These are phyloP conservation scores for Phaeolepiota aurea DNA, from an alignment of 768 basidiomycete species.

Conservation along the genomic window DNA sequence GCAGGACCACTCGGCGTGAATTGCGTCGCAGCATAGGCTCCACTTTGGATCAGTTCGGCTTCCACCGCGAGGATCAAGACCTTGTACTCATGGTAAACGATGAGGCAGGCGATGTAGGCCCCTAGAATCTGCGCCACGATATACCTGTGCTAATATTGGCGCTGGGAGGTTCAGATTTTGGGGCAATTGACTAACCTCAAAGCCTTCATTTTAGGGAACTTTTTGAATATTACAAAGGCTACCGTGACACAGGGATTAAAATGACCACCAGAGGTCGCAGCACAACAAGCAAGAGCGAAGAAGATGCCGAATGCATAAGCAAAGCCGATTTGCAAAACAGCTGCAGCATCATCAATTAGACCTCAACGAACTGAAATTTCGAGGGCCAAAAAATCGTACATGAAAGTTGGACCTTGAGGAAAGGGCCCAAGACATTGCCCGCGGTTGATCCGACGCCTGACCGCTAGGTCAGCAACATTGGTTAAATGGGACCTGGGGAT, in stretches of 20 bases:
- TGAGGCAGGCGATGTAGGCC: constrained; percentile 50
- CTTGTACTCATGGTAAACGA: constrained; percentile 58
- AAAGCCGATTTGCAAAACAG: constrained; percentile 47
- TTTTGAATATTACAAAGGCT: constrained; percentile 39
- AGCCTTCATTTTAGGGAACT: constrained; percentile 46
- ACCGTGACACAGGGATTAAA: constrained; percentile 61
- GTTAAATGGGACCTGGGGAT: not conserved
- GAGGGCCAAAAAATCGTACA: constrained; percentile 41
- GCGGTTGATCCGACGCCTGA: constrained; percentile 49
- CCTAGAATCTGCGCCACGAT: constrained; percentile 61
- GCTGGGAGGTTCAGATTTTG: too few relatives aligned
- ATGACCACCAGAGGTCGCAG: constrained; percentile 51
- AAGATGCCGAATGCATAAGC: constrained; percentile 54
- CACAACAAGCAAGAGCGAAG: constrained; percentile 45
- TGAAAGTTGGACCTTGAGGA: constrained; percentile 33
- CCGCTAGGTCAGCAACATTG: not conserved
- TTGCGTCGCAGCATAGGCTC: constrained; percentile 14
- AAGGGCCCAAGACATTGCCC: constrained; percentile 37
- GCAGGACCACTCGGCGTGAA: constrained; percentile 34
- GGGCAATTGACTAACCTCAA: constrained; percentile 41
- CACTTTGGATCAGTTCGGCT: constrained; percentile 15
- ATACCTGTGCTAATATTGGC: constrained; percentile 47
- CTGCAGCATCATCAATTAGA: too few relatives aligned
- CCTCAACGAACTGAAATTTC: too few relatives aligned
- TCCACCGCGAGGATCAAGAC: constrained; percentile 33